Conservation (phyloP, 495 filamentous ascomycete species). For the Penicillium coffeae region DNA sequence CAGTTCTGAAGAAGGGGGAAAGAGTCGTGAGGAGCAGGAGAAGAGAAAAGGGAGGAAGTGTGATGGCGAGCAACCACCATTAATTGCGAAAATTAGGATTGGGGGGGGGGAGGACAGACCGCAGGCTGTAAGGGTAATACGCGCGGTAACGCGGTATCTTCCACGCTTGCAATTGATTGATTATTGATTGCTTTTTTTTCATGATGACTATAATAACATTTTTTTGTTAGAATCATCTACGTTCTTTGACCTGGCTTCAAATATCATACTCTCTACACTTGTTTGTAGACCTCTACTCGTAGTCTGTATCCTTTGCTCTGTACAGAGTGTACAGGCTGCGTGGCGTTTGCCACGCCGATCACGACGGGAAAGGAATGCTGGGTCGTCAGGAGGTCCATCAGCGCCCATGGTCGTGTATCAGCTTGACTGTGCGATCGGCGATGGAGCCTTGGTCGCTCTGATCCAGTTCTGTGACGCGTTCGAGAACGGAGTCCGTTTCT, state of each 20-base stretch:
- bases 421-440: constrained; percentile 10
- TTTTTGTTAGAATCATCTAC: too few species aligned
- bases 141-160: not conserved
- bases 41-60: constrained; percentile 15
- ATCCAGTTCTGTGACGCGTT: too few species aligned
- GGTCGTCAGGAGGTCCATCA: constrained; percentile 4
- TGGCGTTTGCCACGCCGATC: constrained; percentile 7
- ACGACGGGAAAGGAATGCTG: constrained; percentile 11
- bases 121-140: constrained; percentile 5
- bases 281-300: not conserved
- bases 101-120: not conserved
- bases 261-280: too few species aligned
- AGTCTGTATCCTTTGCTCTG: not conserved
- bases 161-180: not conserved
- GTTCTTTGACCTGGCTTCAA: too few species aligned
- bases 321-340: not conserved
- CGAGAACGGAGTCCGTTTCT: too few species aligned
- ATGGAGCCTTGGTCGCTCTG: not conserved
- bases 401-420: constrained; percentile 2
- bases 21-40: constrained; percentile 10
- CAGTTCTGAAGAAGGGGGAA: constrained; percentile 5
- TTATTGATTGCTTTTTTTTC: not conserved
- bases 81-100: not conserved
- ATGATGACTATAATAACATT: not conserved
- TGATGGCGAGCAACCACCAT: not conserved